Evolutionary conservation across 2,329 filamentous ascomycete species (phyloP), one percentile per base, ranked within the genome.

Genomic region (Pezizomycotina sp.): DNA sequence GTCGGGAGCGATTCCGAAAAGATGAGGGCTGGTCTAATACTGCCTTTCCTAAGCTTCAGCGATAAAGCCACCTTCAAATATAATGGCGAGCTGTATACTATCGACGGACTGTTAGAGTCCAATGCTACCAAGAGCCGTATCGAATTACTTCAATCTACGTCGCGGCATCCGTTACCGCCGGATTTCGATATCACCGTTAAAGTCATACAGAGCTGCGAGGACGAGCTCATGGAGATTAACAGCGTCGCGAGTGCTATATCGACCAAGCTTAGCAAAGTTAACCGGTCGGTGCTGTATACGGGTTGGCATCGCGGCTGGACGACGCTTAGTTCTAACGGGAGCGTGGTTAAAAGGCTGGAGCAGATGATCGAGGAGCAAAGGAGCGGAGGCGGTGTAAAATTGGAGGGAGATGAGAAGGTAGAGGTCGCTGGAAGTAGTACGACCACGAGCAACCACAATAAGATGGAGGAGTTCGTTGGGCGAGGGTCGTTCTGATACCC

Each of bases 311-410:
- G 60, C 6, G 60, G 64, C 1, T 52, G 67, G 16, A 77, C 74
- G 1, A 83, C 77, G 1, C 57, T 84, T 33, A 80, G 76, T 3
- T 75, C 73, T 43, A 83, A 84, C 52, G 64, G 68, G 14, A 68
- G 68, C 1, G 71, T 77, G 27, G 67, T 70, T 14, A 77, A 70
- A 46, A 66, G 74, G 46, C 69, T 84, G 27, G 70, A 78, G 46
- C 54, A 52, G 15, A 58, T 63, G 2, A 59, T 77, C 30, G 69
- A 75, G 43, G 60, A 62, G 42, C 58, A 65, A 41, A 56, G 62
- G 31, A 53, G 58, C 2, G 46, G 15, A 4, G 62, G 70, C 21
- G 55, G 59, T 21, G 62, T n/a, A n/a, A n/a, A n/a, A n/a, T n/a
- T n/a, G n/a, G n/a, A n/a, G n/a, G n/a, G n/a, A n/a, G n/a, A n/a